Conservation (phyloP, 805 yeast genomes). For the Scheffersomyces ergatensis region DNA sequence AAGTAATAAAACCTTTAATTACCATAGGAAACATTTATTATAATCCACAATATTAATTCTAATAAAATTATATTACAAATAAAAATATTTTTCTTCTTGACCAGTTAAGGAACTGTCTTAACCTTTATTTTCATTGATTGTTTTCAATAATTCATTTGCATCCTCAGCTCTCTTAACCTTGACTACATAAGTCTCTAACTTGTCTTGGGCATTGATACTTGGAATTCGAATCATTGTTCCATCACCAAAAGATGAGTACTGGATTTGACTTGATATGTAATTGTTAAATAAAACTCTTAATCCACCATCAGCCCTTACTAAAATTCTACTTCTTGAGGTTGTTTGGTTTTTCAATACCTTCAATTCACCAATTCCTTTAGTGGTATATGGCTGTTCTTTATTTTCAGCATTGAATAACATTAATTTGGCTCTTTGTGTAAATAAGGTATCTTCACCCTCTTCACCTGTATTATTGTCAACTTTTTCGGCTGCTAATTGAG, state of each 20-base stretch:
- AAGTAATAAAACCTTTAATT: no score
- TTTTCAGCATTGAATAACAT: slow-evolving; percentile 53
- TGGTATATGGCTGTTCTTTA: slow-evolving; percentile 49
- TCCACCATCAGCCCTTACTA: slow-evolving; percentile 87
- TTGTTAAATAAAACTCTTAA: slow-evolving; percentile 75
- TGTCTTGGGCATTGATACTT: slow-evolving; percentile 42
- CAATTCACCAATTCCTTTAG: slow-evolving; percentile 80
- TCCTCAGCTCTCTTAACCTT: slow-evolving; percentile 77
- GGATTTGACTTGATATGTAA: slow-evolving; percentile 53
- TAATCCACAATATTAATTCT: no score
- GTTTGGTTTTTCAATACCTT: slow-evolving; percentile 63
- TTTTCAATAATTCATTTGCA: slow-evolving; percentile 49
- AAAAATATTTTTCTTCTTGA: no score
- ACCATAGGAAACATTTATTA: no score
- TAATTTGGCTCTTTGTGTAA: slow-evolving; percentile 69
- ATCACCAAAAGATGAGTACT: slow-evolving; percentile 61
- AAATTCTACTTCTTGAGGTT: slow-evolving; percentile 63
- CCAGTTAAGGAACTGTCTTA: slow-evolving; percentile 1
- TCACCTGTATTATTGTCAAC: slow-evolving; percentile 71
- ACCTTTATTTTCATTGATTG: slow-evolving; percentile 25
- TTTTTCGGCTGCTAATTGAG: slow-evolving; percentile 38
- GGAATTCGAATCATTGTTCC: slow-evolving; percentile 70
- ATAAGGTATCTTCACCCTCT: slow-evolving; percentile 68
- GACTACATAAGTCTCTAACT: slow-evolving; percentile 64
- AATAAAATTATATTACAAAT: no score